Evolutionary conservation across 192 early-diverging fungal species (phyloP).

Genomic region (Coemansia reversa): DNA sequence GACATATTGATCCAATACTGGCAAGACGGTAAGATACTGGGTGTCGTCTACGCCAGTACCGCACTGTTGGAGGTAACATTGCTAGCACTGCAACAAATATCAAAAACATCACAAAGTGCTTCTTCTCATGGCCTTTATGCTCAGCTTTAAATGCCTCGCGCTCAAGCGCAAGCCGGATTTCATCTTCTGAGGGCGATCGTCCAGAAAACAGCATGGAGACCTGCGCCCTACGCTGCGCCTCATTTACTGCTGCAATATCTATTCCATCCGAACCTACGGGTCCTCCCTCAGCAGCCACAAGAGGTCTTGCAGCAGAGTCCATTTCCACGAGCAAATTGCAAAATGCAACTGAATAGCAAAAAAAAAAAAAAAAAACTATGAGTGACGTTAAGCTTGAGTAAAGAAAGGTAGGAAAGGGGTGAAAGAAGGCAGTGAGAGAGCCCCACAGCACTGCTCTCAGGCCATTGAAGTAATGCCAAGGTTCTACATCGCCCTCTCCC

Average conservation of each 20-base stretch:
- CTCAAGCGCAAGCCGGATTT: slow-evolving; percentile 15
- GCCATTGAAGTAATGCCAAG: neutral
- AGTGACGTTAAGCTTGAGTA: neutral
- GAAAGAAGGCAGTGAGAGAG: neutral
- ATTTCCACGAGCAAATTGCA: neutral
- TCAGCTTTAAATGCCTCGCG: slow-evolving; percentile 32
- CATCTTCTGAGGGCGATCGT: slow-evolving; percentile 22
- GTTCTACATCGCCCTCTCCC: neutral
- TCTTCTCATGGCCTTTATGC: slow-evolving; percentile 38
- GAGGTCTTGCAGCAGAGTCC: slow-evolving; percentile 7
- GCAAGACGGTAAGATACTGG: slow-evolving; percentile 40
- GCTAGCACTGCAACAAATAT: slow-evolving; percentile 39
- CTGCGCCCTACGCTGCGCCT: slow-evolving; percentile 22
- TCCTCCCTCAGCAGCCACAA: neutral
- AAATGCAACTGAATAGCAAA: neutral
- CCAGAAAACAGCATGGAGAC: slow-evolving; percentile 30
- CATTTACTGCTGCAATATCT: slow-evolving; percentile 13
- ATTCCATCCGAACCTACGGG: neutral
- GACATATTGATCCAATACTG: slow-evolving; percentile 41
- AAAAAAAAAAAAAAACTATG: neutral
- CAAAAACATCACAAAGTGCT: slow-evolving; percentile 45
- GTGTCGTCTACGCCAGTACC: slow-evolving; percentile 41
- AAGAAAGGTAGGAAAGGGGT: neutral
- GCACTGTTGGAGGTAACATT: slow-evolving; percentile 40
- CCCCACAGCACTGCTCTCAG: neutral